Evolutionary conservation across 305 asterid species (phyloP).

Genomic region (Rubia peregrina): DNA sequence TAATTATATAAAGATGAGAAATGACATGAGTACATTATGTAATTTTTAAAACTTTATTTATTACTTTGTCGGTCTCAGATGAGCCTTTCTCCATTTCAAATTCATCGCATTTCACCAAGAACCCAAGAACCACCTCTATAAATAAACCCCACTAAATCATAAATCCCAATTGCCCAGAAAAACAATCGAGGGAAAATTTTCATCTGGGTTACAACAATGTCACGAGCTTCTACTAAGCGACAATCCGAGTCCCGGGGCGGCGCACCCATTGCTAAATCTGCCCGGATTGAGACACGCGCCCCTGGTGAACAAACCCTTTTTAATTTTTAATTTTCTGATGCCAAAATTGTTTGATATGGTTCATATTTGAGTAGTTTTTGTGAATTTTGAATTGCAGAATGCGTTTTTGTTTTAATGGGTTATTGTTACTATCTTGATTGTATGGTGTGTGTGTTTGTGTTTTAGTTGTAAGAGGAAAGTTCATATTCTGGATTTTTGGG

Average conservation of each 20-base stretch:
- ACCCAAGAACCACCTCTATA: background rate
- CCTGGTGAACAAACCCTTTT: conserved; percentile 6
- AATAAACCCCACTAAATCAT: background rate
- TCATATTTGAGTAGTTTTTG: background rate
- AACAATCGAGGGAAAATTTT: background rate
- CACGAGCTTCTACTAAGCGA: conserved; percentile 12
- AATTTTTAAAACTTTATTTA: too few relatives aligned
- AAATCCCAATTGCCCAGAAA: background rate
- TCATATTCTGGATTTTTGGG: background rate
- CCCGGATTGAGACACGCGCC: background rate
- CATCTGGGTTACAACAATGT: background rate
- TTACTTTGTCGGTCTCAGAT: too few relatives aligned
- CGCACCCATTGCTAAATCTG: conserved; percentile 5
- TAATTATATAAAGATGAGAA: too few relatives aligned
- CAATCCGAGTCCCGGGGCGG: conserved; percentile 7
- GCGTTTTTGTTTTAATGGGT: background rate
- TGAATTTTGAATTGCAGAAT: background rate
- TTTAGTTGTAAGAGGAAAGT: background rate
- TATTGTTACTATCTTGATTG: background rate
- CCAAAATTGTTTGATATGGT: background rate
- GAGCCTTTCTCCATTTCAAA: too few relatives aligned
- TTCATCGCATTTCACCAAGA: conserved; percentile 6
- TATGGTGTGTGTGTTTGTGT: background rate
- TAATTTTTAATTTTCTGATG: background rate
- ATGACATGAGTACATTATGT: too few relatives aligned